Percentiles rank a stretch among this genome's conserved stretches.
Conservation (phyloP, 2,329 filamentous ascomycete genomes). For the Sporothrix variecibatus region DNA sequence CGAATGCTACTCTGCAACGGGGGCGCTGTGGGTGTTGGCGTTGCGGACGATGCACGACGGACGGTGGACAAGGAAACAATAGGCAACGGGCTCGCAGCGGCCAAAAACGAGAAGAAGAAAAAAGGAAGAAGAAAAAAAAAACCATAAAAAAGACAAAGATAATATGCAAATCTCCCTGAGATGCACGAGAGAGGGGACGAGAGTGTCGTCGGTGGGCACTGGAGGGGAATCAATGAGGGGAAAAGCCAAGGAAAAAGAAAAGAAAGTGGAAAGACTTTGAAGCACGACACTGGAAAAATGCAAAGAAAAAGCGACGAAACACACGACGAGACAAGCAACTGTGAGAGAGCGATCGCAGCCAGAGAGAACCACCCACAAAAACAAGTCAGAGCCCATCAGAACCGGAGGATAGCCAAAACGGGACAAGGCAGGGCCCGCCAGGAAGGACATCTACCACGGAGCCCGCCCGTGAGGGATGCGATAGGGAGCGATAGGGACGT, state of each 20-base stretch:
- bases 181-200: conserved; percentile 5
- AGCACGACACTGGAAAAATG: neutral
- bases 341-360: neutral
- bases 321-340: neutral
- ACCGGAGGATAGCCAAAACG: conserved; percentile 9
- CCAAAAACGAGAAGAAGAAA: neutral
- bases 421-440: conserved; percentile 5
- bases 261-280: neutral
- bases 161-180: conserved; percentile 4
- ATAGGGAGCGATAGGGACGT: neutral
- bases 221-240: neutral
- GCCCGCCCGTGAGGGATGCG: neutral
- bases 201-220: neutral
- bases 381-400: neutral
- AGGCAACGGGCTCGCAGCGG: neutral
- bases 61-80: neutral
- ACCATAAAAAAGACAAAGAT: neutral
- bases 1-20: conserved; percentile 5
- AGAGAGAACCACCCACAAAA: neutral
- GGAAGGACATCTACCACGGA: neutral
- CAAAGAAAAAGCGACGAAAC: neutral
- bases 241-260: neutral
- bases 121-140: neutral
- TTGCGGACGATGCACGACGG: neutral
- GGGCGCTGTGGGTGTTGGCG: neutral